Evolutionary conservation across 176 grass and related monocot genomes (phyloP), one percentile per base, ranked within the genome.

Genomic region (maize (Zea mays)): DNA sequence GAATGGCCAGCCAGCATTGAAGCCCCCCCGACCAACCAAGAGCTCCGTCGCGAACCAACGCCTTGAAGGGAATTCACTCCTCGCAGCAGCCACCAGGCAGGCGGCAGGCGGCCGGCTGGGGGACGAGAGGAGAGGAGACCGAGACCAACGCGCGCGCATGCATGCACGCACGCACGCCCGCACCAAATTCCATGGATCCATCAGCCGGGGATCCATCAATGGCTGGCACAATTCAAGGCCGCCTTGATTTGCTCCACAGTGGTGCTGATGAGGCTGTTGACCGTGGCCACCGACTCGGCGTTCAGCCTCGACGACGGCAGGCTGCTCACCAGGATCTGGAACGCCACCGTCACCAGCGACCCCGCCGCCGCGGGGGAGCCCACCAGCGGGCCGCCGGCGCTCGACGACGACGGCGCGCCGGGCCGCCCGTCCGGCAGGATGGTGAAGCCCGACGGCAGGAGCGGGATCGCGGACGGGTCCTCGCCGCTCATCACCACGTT

Each of bases 171-270:
- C 27, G 27, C 27, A 27, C 27, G 27, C 27, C 0, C 27, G 27
- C 27, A 27, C 27, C 27, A 27, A 27, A 27, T 66, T 42, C 76
- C 47, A 15, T 67, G 1, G 17, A 51, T 48, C 61, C 45, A 6
- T 44, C 56, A 4, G 2, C n/a, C 55, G 56, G 33, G 27, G 34
- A 55, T 40, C 8, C 77, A 81, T 88, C 82, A 89, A 76, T 85
- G 77, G 82, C 65, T 76, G 86, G 55, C 54, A 78, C 88, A 90
- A 51, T 90, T 82, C 75, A 90, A 49, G 68, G 92, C 89, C 38
- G 83, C 86, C 82, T 91, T 90, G 51, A 91, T 94, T 75, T 91
- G 86, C 82, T 91, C 79, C 75, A 94, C 84, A 8, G 92, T 94
- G 76, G 79, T 88, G 76, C 76, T 79, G 66, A 94, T 85, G 41